phyloP scores from a whole-genome alignment of 805 yeast genomes.

The Torulaspora microellipsoides region DNA sequence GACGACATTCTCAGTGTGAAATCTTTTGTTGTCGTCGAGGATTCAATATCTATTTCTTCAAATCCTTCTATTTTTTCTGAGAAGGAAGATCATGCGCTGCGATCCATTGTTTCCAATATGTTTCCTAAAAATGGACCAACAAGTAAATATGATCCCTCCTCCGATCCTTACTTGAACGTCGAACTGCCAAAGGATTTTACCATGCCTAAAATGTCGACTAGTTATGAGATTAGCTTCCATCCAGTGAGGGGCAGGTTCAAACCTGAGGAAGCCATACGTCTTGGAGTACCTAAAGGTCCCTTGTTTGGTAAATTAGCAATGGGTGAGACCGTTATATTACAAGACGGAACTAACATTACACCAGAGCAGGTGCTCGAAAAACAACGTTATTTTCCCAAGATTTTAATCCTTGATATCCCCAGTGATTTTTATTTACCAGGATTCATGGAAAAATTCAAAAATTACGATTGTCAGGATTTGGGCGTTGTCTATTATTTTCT shows the following conservation, averaged over 20 bases:
- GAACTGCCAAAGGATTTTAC: constrained; percentile 29
- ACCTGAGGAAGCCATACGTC: constrained; percentile 54
- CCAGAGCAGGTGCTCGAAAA: constrained; percentile 74
- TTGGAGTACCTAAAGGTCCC: constrained; percentile 67
- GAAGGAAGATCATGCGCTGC: constrained; percentile 14
- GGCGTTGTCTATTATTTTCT: constrained; percentile 71
- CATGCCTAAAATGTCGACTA: constrained; percentile 41
- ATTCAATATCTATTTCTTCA: background rate
- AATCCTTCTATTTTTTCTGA: constrained; percentile 6
- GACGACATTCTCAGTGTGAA: constrained; percentile 39
- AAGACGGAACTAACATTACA: constrained; percentile 51
- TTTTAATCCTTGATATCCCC: constrained; percentile 74
- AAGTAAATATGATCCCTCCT: constrained; percentile 35
- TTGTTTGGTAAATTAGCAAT: constrained; percentile 53
- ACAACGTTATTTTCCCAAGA: constrained; percentile 51
- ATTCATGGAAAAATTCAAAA: constrained; percentile 27
- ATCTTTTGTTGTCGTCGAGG: constrained; percentile 29
- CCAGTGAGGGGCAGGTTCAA: constrained; percentile 76
- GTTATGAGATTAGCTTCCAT: constrained; percentile 61
- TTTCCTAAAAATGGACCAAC: constrained; percentile 49
- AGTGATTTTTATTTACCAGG: constrained; percentile 41
- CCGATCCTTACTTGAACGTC: constrained; percentile 36
- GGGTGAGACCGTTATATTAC: constrained; percentile 54
- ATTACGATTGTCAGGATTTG: constrained; percentile 27
- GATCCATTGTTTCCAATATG: constrained; percentile 45